Evolutionary conservation across 108 stramenopile genomes (phyloP).

Genomic region (Discostella pseudostelligera): DNA sequence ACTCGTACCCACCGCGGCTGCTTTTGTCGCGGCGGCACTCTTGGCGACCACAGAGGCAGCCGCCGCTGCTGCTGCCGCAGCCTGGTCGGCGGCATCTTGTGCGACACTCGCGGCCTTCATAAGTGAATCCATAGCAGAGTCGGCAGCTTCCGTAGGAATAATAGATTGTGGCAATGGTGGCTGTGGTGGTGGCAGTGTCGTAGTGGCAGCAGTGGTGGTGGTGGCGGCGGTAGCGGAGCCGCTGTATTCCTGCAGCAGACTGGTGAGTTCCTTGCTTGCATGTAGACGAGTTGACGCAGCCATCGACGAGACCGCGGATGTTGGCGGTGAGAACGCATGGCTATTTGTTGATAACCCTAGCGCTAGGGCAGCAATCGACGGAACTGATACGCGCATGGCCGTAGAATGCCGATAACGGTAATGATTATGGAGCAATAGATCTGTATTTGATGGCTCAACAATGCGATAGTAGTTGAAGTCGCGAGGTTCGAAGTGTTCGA

Average conservation of each 20-base stretch:
- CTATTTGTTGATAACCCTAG: background rate
- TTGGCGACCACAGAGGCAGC: slow-evolving; percentile 19
- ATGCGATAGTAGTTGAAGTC: no score
- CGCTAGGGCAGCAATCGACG: background rate
- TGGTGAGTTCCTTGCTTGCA: slow-evolving; percentile 21
- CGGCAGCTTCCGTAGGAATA: slow-evolving; percentile 3
- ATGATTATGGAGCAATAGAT: background rate
- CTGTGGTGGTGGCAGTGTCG: slow-evolving; percentile 6
- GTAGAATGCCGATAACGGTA: background rate
- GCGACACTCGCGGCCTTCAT: slow-evolving; percentile 21
- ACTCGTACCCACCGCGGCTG: background rate
- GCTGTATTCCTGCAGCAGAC: slow-evolving; percentile 35
- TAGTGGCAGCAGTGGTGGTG: background rate
- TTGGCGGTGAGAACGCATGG: background rate
- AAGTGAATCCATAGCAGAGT: slow-evolving; percentile 14
- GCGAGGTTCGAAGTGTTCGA: no score
- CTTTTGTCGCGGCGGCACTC: slow-evolving; percentile 14
- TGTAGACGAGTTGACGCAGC: background rate
- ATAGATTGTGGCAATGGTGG: background rate
- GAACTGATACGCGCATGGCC: background rate
- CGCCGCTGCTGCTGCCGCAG: slow-evolving; percentile 26
- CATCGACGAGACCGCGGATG: background rate
- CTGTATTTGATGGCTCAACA: no score
- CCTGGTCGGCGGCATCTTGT: slow-evolving; percentile 31
- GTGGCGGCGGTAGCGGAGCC: slow-evolving; percentile 8